Conservation (phyloP, 129 eudicot species). For the Tagetes erecta region DNA sequence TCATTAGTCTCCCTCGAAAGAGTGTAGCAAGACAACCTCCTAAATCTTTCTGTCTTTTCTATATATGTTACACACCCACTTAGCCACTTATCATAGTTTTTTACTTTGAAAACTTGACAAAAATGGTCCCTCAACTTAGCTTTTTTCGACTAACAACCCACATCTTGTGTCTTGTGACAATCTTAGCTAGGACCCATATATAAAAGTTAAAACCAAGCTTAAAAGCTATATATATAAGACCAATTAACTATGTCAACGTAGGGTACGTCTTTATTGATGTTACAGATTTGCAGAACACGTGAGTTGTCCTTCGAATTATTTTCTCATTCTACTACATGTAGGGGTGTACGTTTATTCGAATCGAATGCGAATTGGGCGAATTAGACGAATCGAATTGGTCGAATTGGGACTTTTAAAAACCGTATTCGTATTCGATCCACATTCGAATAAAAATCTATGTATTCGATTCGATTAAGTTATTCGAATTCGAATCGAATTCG, state of each 20-base stretch:
- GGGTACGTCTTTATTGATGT: slow-evolving; percentile 1
- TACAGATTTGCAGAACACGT: neutral
- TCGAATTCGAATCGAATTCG: too few species aligned
- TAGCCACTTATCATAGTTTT: neutral
- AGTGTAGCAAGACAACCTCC: too few species aligned
- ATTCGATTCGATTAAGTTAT: too few species aligned
- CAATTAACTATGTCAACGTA: slow-evolving; percentile 6
- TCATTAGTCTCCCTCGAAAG: neutral
- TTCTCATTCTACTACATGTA: neutral
- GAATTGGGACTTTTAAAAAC: too few species aligned
- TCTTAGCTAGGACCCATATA: slow-evolving; percentile 11
- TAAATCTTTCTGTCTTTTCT: neutral
- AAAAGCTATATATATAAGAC: neutral
- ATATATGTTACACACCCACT: neutral
- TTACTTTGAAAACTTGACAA: neutral
- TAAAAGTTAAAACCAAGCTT: neutral
- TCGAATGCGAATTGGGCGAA: too few species aligned
- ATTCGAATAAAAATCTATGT: too few species aligned
- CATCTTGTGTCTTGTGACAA: slow-evolving; percentile 9
- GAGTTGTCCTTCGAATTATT: slow-evolving; percentile 5
- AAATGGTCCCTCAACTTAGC: neutral
- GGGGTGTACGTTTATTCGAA: too few species aligned
- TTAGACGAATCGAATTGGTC: too few species aligned
- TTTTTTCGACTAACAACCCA: neutral
- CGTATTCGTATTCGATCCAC: too few species aligned